Evolutionary conservation across 2,329 filamentous ascomycete species (phyloP).

Genomic region (Xylaria sp.): DNA sequence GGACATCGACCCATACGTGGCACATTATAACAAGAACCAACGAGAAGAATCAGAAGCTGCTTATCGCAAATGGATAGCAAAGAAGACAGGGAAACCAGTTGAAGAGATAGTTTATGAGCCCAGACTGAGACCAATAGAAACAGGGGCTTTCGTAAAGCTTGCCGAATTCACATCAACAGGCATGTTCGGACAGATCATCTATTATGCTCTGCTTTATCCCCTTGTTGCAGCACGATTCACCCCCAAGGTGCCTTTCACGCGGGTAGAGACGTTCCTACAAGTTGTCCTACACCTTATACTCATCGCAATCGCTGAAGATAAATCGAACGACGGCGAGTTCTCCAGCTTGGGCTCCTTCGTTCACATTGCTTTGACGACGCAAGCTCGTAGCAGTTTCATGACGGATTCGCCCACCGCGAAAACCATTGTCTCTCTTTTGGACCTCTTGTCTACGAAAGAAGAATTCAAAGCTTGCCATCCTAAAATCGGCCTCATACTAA

Average conservation of each 20-base stretch:
- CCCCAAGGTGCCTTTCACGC: slow-evolving; percentile 79
- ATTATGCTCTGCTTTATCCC: slow-evolving; percentile 86
- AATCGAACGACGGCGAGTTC: slow-evolving; percentile 64
- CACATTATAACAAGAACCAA: slow-evolving; percentile 97
- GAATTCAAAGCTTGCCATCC: slow-evolving; percentile 85
- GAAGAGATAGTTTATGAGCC: slow-evolving; percentile 94
- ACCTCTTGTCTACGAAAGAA: slow-evolving; percentile 72
- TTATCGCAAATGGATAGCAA: slow-evolving; percentile 87
- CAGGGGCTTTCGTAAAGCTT: slow-evolving; percentile 81
- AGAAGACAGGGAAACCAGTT: slow-evolving; percentile 81
- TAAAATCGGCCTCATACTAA: slow-evolving; percentile 85
- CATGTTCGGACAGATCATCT: slow-evolving; percentile 90
- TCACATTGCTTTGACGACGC: slow-evolving; percentile 72
- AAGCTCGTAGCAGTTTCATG: slow-evolving; percentile 71
- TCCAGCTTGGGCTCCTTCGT: slow-evolving; percentile 74
- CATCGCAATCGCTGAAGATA: slow-evolving; percentile 87
- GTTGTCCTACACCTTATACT: slow-evolving; percentile 89
- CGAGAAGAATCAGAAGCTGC: slow-evolving; percentile 93
- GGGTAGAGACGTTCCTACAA: slow-evolving; percentile 91
- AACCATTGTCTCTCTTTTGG: slow-evolving; percentile 73
- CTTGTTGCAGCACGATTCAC: slow-evolving; percentile 75
- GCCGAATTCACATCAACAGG: slow-evolving; percentile 84
- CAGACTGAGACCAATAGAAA: slow-evolving; percentile 77
- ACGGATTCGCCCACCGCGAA: slow-evolving; percentile 65
- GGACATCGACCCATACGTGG: slow-evolving; percentile 93